phyloP scores from a whole-genome alignment of 768 basidiomycete species.

The Boletellus emodensis region DNA sequence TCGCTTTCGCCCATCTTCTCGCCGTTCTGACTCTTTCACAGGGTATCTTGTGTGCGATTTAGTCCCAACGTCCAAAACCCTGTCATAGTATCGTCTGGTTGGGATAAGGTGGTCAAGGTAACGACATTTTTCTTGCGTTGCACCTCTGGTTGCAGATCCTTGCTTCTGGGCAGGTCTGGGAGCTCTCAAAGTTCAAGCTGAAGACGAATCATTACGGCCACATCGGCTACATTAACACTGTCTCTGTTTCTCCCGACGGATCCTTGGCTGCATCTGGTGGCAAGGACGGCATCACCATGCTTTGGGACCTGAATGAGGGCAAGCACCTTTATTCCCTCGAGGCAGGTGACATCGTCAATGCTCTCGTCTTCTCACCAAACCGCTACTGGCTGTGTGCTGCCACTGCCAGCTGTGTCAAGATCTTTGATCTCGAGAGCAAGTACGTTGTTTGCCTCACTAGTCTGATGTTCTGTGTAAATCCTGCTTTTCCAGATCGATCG shows the following conservation, averaged over 20 bases:
- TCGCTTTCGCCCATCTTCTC: not conserved
- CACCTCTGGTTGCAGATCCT: conserved; percentile 2
- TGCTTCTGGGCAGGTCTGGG: conserved; percentile 82
- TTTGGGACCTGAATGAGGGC: conserved; percentile 99
- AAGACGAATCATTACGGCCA: conserved; percentile 99
- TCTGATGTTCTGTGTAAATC: conserved; percentile 1
- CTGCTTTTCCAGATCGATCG: conserved; percentile 67
- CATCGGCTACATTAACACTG: conserved; percentile 98
- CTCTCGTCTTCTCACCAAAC: conserved; percentile 99
- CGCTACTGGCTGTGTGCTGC: conserved; percentile 99
- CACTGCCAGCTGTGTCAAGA: conserved; percentile 95
- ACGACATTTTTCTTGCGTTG: conserved; percentile 25
- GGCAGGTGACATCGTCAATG: conserved; percentile 97
- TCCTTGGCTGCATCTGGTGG: conserved; percentile 98
- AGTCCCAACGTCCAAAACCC: conserved; percentile 97
- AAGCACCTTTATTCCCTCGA: conserved; percentile 99
- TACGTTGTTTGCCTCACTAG: conserved; percentile 39
- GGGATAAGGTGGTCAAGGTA: conserved; percentile 99
- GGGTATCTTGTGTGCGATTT: conserved; percentile 99
- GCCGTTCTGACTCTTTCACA: conserved; percentile 26
- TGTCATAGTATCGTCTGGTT: conserved; percentile 97
- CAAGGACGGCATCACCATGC: conserved; percentile 99
- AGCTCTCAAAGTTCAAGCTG: conserved; percentile 99
- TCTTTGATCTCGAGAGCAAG: conserved; percentile 99
- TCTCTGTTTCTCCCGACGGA: conserved; percentile 98